Percentiles rank a stretch among this genome's conserved stretches.
phyloP scores from a whole-genome alignment of 2,329 filamentous ascomycete genomes.

The Rhinocladiella mackenziei region DNA sequence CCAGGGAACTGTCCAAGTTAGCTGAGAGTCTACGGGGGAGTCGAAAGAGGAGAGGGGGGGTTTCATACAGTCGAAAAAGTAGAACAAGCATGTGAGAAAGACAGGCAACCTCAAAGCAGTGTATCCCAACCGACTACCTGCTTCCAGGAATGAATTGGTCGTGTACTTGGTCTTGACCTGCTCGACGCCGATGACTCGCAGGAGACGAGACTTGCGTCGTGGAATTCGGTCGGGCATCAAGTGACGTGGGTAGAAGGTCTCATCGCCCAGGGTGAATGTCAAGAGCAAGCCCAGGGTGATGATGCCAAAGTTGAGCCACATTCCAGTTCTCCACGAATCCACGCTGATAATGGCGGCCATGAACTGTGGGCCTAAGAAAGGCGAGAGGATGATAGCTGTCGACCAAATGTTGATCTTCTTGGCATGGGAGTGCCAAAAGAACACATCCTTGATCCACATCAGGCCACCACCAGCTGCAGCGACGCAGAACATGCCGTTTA shows the following conservation, averaged over 20 bases:
- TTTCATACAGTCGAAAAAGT: slow-evolving; percentile 32
- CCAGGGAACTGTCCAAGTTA: slow-evolving; percentile 41
- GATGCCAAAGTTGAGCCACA: slow-evolving; percentile 32
- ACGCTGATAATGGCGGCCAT: slow-evolving; percentile 49
- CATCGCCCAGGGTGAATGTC: slow-evolving; percentile 30
- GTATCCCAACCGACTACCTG: slow-evolving; percentile 38
- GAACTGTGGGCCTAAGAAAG: slow-evolving; percentile 39
- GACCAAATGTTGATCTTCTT: slow-evolving; percentile 39
- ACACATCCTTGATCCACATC: slow-evolving; percentile 56
- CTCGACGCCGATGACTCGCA: slow-evolving; percentile 31
- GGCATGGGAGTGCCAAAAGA: slow-evolving; percentile 56
- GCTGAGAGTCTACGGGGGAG: slow-evolving; percentile 38
- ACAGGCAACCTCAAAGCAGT: slow-evolving; percentile 38
- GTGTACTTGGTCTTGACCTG: slow-evolving; percentile 31
- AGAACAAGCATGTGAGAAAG: slow-evolving; percentile 32
- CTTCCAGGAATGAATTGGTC: slow-evolving; percentile 42
- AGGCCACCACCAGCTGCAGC: slow-evolving; percentile 40
- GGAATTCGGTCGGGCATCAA: slow-evolving; percentile 23
- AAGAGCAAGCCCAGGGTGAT: slow-evolving; percentile 29
- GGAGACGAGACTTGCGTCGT: slow-evolving; percentile 27
- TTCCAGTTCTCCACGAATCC: slow-evolving; percentile 36
- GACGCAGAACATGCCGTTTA: slow-evolving; percentile 49
- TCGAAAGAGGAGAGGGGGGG: slow-evolving; percentile 33
- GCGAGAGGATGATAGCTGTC: slow-evolving; percentile 38
- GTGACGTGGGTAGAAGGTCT: slow-evolving; percentile 33